These are phyloP conservation scores for Fraxinus cuspidata DNA, from an alignment of 257 asterid species.

Conservation along the genomic window DNA sequence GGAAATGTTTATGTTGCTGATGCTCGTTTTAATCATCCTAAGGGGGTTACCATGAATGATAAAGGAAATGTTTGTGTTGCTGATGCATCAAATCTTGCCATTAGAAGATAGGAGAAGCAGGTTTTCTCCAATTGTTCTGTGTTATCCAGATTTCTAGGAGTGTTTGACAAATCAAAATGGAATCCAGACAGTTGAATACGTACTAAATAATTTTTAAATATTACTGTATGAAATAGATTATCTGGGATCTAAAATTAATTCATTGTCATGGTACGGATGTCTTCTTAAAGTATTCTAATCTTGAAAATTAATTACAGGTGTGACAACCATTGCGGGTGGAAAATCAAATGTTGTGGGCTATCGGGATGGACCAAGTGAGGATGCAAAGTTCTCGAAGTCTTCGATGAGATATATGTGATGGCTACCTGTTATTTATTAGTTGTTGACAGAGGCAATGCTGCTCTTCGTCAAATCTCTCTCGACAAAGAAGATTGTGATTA, in stretches of 20 bases:
- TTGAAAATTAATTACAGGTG: conserved; percentile 54
- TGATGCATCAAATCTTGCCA: conserved; percentile 88
- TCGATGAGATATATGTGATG: conserved; percentile 80
- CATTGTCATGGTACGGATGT: neutral
- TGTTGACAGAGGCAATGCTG: conserved; percentile 96
- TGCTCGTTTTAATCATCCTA: conserved; percentile 90
- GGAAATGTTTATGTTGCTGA: conserved; percentile 30
- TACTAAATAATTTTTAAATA: neutral
- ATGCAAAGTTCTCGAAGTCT: conserved; percentile 84
- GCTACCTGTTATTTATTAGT: conserved; percentile 83
- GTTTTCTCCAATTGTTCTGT: conserved; percentile 34
- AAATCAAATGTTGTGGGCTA: conserved; percentile 88
- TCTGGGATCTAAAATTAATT: conserved; percentile 5
- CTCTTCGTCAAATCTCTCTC: conserved; percentile 88
- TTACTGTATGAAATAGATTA: conserved; percentile 8
- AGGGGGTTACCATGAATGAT: conserved; percentile 90
- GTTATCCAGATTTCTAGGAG: conserved; percentile 3
- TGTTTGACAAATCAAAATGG: neutral
- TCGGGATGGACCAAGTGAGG: conserved; percentile 98
- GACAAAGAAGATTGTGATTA: conserved; percentile 79
- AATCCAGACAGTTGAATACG: neutral
- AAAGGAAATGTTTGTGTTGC: conserved; percentile 96
- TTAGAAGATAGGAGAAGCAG: conserved; percentile 95
- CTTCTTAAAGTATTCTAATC: conserved; percentile 11
- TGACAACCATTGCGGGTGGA: conserved; percentile 99